phyloP scores from a whole-genome alignment of 768 basidiomycete genomes.

The Calocera viscosa region DNA sequence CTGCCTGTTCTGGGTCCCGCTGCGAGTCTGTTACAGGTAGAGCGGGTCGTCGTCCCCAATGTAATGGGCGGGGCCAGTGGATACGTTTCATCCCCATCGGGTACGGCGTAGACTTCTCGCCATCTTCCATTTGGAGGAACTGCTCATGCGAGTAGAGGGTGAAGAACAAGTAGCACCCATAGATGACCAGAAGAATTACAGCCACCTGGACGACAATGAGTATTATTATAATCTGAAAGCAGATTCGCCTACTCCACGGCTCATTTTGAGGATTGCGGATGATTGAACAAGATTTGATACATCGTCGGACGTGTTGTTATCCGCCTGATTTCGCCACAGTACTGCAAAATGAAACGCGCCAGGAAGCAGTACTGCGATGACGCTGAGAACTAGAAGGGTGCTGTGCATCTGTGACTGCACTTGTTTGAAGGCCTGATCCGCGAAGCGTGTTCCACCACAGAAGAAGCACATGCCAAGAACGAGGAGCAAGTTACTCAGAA shows the following conservation, averaged over 20 bases:
- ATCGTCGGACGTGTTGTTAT: conserved; percentile 13
- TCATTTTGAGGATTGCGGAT: conserved; percentile 50
- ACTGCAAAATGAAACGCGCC: conserved; percentile 56
- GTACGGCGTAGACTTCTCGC: neutral
- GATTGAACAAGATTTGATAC: conserved; percentile 29
- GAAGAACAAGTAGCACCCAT: conserved; percentile 61
- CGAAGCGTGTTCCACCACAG: conserved; percentile 63
- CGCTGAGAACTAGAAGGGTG: conserved; percentile 63
- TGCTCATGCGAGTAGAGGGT: conserved; percentile 63
- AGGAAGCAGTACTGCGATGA: conserved; percentile 64
- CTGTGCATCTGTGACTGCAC: conserved; percentile 64
- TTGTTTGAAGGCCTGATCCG: conserved; percentile 70
- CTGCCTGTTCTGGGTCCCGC: neutral
- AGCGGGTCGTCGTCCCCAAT: neutral
- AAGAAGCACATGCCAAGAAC: conserved; percentile 88
- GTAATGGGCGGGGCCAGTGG: neutral
- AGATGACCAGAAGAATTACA: conserved; percentile 48
- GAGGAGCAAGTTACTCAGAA: conserved; percentile 60
- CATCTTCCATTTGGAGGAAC: conserved; percentile 34
- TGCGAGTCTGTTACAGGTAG: neutral
- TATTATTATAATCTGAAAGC: neutral
- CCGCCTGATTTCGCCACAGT: conserved; percentile 13
- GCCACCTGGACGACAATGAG: conserved; percentile 39
- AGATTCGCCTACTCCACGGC: conserved; percentile 50
- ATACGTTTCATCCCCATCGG: neutral